Percentiles rank a stretch among this genome's conserved stretches.
phyloP scores from a whole-genome alignment of 306 rosid genomes.

The Albizia julibrissin region DNA sequence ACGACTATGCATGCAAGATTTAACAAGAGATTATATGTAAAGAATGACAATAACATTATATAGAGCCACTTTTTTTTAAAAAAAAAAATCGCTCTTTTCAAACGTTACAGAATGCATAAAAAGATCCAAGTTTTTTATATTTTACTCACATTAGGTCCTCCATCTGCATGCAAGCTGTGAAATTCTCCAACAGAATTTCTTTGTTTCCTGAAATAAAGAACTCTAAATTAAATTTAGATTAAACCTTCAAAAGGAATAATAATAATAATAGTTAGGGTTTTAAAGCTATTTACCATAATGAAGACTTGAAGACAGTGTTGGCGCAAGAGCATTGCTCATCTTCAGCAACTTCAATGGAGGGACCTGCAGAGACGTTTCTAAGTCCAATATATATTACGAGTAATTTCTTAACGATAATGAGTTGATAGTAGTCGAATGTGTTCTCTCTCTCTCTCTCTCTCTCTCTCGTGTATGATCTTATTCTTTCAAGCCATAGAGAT shows the following conservation, averaged over 20 bases:
- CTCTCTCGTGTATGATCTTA: no score
- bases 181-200: slow-evolving; percentile 39
- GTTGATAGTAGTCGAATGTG: no score
- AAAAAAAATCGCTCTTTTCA: background rate
- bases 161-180: slow-evolving; percentile 40
- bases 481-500: no score
- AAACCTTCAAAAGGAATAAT: background rate
- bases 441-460: no score
- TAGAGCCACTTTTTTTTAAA: background rate
- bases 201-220: slow-evolving; percentile 41
- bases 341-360: slow-evolving; percentile 16
- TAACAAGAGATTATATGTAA: no score
- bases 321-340: slow-evolving; percentile 55
- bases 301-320: slow-evolving; percentile 36
- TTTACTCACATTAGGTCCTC: slow-evolving; percentile 45
- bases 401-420: background rate
- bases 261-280: background rate
- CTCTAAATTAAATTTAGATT: background rate
- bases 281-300: slow-evolving; percentile 39
- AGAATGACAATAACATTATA: background rate
- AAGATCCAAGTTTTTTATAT: background rate
- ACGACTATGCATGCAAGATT: background rate
- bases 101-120: background rate
- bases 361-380: background rate
- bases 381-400: background rate